phyloP scores from a whole-genome alignment of 1,284 basidiomycete species.

The Ganoderma lucidum region DNA sequence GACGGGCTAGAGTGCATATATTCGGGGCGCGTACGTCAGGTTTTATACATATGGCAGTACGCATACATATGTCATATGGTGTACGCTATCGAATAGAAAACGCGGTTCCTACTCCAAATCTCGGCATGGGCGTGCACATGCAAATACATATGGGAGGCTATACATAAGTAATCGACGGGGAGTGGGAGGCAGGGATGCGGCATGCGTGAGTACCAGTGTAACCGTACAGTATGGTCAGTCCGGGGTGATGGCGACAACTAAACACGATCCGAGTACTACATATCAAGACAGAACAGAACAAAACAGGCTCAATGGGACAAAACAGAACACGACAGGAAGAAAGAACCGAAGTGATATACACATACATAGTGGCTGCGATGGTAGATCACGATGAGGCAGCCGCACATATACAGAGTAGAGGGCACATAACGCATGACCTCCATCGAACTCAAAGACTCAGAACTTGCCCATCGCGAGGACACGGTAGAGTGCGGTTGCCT shows the following conservation, averaged over 20 bases:
- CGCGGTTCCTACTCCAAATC: slow-evolving; percentile 5
- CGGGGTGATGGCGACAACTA: background rate
- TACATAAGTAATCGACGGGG: background rate
- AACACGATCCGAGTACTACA: slow-evolving; percentile 3
- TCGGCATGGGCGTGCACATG: slow-evolving; percentile 3
- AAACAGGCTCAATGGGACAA: background rate
- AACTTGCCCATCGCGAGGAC: slow-evolving; percentile 54
- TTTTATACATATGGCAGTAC: slow-evolving; percentile 11
- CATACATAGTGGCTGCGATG: background rate
- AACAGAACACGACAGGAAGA: background rate
- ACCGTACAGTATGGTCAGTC: slow-evolving; percentile 11
- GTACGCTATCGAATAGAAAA: slow-evolving; percentile 21
- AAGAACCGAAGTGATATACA: background rate
- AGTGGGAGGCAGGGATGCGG: slow-evolving; percentile 1
- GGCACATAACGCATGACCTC: background rate
- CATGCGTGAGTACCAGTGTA: slow-evolving; percentile 9
- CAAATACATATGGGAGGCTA: background rate
- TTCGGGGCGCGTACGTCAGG: slow-evolving; percentile 15
- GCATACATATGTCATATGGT: slow-evolving; percentile 18
- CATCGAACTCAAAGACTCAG: slow-evolving; percentile 34
- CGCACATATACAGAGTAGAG: slow-evolving; percentile 17
- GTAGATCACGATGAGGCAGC: background rate
- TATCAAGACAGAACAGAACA: slow-evolving; percentile 7
- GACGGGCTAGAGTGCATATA: slow-evolving; percentile 39
- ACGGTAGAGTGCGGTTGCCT: slow-evolving; percentile 75